Evolutionary conservation across 768 basidiomycete species (phyloP), one percentile per base, ranked within the genome.

Genomic region (Boletus bicolor): DNA sequence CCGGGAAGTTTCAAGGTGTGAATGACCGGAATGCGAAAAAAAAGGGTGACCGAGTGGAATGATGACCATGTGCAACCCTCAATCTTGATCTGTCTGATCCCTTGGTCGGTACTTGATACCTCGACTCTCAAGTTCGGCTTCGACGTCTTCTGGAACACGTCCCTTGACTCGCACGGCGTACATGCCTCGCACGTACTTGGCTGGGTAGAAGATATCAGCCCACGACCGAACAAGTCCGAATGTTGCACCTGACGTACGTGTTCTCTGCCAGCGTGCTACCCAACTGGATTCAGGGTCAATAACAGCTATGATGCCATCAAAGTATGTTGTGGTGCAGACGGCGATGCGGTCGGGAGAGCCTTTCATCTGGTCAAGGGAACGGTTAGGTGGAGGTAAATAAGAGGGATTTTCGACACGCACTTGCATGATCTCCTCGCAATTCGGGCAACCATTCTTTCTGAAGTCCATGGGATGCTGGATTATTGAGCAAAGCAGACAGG

Each of bases 181-280:
- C 76, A 98, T 85, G 0, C 96, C 96, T 5, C 88, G 81, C 12
- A 85, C 86, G 64, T 93, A 91, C 73, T 94, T 94, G 59, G 91
- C 96, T 97, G 57, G 19, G 62, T 37, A 46, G 46, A 35, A 48
- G 28, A 36, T 12, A 15, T 61, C 30, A 59, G 48, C 24, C 28
- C 12, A 54, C n/a, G 37, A 41, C 49, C 47, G 41, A 48, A 24
- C 43, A 41, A 49, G 32, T 26, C 43, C 49, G 28, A 57, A 24
- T 24, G 32, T 19, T n/a, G 10, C 14, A 21, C 44, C 52, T 32
- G 41, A 79, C 87, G 59, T 63, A 95, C 96, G 84, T 62, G 89
- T 93, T 69, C 96, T 76, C 72, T 99, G 95, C 94, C 95, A 99
- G 62, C 90, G 82, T 7, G 91, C 91, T 7, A 98, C 94, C 97